Evolutionary conservation across 495 filamentous ascomycete genomes (phyloP), one percentile per base, ranked within the genome.

Genomic region (Jackrogersella minutella): DNA sequence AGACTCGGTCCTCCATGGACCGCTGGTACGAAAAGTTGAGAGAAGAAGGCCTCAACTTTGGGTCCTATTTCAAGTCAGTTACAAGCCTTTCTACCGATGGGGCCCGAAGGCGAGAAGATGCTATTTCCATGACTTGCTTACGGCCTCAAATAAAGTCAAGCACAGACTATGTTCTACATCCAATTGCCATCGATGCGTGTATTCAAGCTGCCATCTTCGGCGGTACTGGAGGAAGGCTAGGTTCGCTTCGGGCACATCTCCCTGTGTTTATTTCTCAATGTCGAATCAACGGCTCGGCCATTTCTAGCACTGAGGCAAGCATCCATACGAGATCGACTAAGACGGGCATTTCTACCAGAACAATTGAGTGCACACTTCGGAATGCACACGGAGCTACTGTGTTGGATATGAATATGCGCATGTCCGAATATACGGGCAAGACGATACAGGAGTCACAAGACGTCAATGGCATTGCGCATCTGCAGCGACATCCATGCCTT

Each of bases 201-300:
- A 55, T 79, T 8, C 76, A 79, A 55, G 51, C 65, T 6, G 49
- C 64, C 31, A 64, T 74, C 17, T 62, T 75, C 0, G 36, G 67
- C 1, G 26, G 26, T 0, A 62, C 66, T 2, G 41, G n/a, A 0
- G 70, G 70, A 0, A 8, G 49, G 11, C 9, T 61, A 8, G 28
- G 26, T 13, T 5, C 50, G 0, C 46, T 72, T 7, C 37, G 21
- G 11, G 33, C 41, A 0, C 55, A 44, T 9, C 21, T 72, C 0
- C 69, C 69, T 5, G 52, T 58, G 0, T 71, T 67, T 31, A 64
- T 71, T 17, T 33, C 46, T 1, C 44, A 66, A 26, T 67, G 63
- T 13, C 31, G 37, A 1, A 64, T 67, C 26, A 14, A 39, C 0
- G 33, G 39, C 28, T 13, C 31, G 5, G 13, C 30, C 17, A 22